A percentile compares a stretch with the other conserved stretches of the same genome.
phyloP scores from a whole-genome alignment of 208 protist species.

The Leishmania major region DNA sequence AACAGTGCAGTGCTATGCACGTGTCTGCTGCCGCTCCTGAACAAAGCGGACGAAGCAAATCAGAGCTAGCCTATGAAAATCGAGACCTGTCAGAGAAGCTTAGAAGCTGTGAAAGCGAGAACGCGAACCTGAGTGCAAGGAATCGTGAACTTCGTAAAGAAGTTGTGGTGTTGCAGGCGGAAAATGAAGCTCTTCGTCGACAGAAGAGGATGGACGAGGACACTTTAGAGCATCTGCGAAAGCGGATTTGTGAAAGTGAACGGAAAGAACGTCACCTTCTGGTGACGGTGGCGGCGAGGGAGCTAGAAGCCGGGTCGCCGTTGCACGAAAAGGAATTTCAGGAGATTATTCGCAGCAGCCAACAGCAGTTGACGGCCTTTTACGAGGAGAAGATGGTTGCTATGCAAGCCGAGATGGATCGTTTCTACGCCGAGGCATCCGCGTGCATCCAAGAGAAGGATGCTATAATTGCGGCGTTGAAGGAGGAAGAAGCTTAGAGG shows the following conservation, averaged over 20 bases:
- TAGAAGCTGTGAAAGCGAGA: neutral
- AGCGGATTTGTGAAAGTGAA: constrained; percentile 7
- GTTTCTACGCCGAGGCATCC: constrained; percentile 14
- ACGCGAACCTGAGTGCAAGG: neutral
- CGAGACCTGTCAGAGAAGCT: no score
- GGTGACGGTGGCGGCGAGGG: neutral
- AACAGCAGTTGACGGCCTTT: constrained; percentile 9
- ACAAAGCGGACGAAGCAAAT: neutral
- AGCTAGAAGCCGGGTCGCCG: neutral
- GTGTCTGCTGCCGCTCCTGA: neutral
- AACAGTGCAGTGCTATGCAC: neutral
- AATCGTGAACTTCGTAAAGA: constrained; percentile 16
- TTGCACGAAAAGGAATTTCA: constrained; percentile 22
- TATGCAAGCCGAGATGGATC: constrained; percentile 27
- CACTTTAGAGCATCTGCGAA: constrained; percentile 1
- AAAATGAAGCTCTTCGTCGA: constrained; percentile 19
- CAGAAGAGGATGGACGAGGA: constrained; percentile 20
- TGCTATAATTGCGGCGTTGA: constrained; percentile 20
- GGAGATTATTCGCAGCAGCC: constrained; percentile 21
- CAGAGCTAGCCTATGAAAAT: neutral
- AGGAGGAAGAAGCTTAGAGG: neutral
- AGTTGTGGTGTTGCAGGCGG: constrained; percentile 17
- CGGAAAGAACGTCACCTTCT: constrained; percentile 8
- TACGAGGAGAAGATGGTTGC: constrained; percentile 24
- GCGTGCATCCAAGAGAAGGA: constrained; percentile 27